Conservation (phyloP, 192 early-diverging fungal genomes). For the Cetraspora pellucida region DNA sequence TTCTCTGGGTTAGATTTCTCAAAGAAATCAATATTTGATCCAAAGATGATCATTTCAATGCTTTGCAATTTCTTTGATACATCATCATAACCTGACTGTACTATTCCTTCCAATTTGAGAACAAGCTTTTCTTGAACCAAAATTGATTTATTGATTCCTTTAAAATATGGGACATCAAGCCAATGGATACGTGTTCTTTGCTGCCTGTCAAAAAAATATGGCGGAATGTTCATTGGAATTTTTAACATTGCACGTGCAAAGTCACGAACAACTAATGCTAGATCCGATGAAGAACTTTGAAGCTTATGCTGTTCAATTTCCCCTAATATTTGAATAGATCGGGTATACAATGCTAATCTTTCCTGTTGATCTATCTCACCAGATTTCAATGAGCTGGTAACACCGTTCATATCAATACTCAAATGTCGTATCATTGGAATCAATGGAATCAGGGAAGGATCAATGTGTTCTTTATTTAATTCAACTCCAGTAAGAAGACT, state of each 20-base stretch:
- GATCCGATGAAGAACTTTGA: background rate
- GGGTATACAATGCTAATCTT: background rate
- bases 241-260: background rate
- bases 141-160: background rate
- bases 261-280: background rate
- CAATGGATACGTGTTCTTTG: slow-evolving; percentile 11
- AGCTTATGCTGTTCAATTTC: background rate
- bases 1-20: background rate
- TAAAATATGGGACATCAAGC: background rate
- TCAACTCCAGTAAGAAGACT: background rate
- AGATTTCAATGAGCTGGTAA: background rate
- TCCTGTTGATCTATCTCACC: background rate
- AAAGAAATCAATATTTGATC: slow-evolving; percentile 4
- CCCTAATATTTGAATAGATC: background rate
- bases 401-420: background rate
- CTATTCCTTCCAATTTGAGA: slow-evolving; percentile 17
- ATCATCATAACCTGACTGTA: background rate
- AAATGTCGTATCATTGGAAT: background rate
- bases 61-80: background rate
- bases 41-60: slow-evolving; percentile 14
- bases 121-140: background rate
- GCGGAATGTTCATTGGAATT: slow-evolving; percentile 14
- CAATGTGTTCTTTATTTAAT: background rate
- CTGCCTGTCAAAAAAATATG: slow-evolving; percentile 9
- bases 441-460: slow-evolving; percentile 16